Evolutionary conservation across 2,329 filamentous ascomycete species (phyloP).

Genomic region (Trichoderma simmonsii): DNA sequence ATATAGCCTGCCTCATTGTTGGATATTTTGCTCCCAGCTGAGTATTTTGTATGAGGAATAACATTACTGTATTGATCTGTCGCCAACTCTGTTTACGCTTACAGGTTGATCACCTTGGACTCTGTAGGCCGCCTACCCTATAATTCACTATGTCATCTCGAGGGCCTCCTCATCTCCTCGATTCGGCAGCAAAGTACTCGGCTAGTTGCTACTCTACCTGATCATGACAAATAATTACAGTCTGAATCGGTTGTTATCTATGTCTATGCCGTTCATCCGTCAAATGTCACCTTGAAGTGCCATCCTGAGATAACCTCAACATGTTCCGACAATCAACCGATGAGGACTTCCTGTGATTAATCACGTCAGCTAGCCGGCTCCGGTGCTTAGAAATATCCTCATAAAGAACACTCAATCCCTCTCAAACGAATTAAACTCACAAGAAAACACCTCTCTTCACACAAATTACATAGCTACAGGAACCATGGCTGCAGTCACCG

Average conservation of each 20-base stretch:
- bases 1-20: neutral
- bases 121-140: neutral
- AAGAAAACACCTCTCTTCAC: neutral
- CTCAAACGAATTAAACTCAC: neutral
- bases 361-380: conserved; percentile 3
- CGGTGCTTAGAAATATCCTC: neutral
- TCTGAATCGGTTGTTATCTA: neutral
- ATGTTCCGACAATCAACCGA: conserved; percentile 15
- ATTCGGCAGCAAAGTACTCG: neutral
- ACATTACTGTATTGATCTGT: neutral
- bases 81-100: neutral
- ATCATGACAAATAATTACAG: neutral
- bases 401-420: neutral
- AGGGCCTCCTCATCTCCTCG: neutral
- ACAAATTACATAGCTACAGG: neutral
- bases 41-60: neutral
- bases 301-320: neutral
- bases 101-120: neutral
- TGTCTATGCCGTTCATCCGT: neutral
- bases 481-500: conserved; percentile 47
- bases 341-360: neutral
- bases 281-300: neutral
- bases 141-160: neutral
- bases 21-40: neutral
- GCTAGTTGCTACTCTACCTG: neutral